Evolutionary conservation across 345 rosid genomes (phyloP).

Genomic region (Leavenworthia alabamica): DNA sequence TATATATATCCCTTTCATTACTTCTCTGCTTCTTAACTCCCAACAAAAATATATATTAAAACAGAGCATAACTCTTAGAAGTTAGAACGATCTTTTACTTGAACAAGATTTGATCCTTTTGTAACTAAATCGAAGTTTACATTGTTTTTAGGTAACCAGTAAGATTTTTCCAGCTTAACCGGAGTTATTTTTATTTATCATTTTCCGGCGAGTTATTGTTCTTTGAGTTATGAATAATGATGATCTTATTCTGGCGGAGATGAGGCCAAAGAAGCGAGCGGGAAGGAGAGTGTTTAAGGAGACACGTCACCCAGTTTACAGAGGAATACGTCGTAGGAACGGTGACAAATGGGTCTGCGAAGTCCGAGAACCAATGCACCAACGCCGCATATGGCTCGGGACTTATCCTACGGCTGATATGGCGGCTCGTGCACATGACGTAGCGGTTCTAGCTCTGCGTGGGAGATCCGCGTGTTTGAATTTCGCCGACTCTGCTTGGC

Average conservation of each 20-base stretch:
- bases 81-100: not conserved
- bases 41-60: not conserved
- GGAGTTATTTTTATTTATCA: not conserved
- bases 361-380: constrained; percentile 48
- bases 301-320: constrained; percentile 68
- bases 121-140: not conserved
- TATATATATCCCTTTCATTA: not conserved
- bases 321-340: constrained; percentile 57
- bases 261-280: constrained; percentile 59
- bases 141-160: not conserved
- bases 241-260: constrained; percentile 37
- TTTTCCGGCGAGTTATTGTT: not conserved
- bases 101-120: not conserved
- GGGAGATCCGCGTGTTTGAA: constrained; percentile 66
- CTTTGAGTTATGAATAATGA: constrained; percentile 25
- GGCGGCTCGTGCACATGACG: constrained; percentile 85
- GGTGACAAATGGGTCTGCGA: constrained; percentile 72
- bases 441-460: constrained; percentile 57
- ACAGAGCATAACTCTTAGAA: constrained; percentile 1
- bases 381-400: constrained; percentile 68
- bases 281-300: constrained; percentile 59
- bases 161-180: not conserved
- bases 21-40: constrained; percentile 25
- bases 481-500: constrained; percentile 65
- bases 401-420: constrained; percentile 67